phyloP scores from a whole-genome alignment of 805 yeast genomes.

The Pichia deserticola region DNA sequence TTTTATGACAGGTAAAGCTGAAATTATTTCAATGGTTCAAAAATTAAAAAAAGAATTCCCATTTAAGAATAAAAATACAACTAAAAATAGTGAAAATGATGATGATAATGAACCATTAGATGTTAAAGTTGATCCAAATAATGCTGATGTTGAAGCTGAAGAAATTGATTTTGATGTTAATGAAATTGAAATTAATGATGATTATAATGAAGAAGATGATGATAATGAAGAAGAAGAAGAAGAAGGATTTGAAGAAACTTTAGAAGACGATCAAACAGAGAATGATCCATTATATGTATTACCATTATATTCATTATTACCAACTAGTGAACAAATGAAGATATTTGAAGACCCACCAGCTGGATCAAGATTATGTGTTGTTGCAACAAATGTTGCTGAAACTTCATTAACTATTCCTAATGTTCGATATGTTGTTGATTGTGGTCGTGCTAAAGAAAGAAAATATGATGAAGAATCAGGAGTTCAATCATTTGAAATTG shows the following conservation, averaged over 20 bases:
- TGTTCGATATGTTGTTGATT: constrained; percentile 87
- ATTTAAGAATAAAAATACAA: constrained; percentile 25
- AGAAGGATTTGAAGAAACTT: constrained; percentile 64
- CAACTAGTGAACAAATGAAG: constrained; percentile 93
- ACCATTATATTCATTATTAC: constrained; percentile 86
- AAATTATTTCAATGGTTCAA: constrained; percentile 71
- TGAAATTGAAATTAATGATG: constrained; percentile 32
- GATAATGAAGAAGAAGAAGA: constrained; percentile 49
- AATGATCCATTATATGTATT: constrained; percentile 80
- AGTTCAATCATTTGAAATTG: constrained; percentile 85
- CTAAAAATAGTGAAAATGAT: constrained; percentile 5
- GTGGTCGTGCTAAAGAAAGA: constrained; percentile 91
- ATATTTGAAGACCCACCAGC: constrained; percentile 81
- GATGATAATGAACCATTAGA: constrained; percentile 31
- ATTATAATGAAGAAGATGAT: constrained; percentile 35
- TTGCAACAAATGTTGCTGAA: constrained; percentile 97
- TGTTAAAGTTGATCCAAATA: constrained; percentile 47
- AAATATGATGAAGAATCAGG: constrained; percentile 75
- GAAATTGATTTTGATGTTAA: constrained; percentile 62
- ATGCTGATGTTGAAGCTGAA: constrained; percentile 75
- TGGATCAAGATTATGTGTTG: constrained; percentile 81
- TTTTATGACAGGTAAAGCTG: constrained; percentile 92
- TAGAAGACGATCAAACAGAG: constrained; percentile 63
- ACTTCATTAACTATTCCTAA: constrained; percentile 96
- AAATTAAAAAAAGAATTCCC: constrained; percentile 65